These are phyloP conservation scores for Amphicarpaea edgeworthii DNA, from an alignment of 306 rosid species.

Conservation along the genomic window DNA sequence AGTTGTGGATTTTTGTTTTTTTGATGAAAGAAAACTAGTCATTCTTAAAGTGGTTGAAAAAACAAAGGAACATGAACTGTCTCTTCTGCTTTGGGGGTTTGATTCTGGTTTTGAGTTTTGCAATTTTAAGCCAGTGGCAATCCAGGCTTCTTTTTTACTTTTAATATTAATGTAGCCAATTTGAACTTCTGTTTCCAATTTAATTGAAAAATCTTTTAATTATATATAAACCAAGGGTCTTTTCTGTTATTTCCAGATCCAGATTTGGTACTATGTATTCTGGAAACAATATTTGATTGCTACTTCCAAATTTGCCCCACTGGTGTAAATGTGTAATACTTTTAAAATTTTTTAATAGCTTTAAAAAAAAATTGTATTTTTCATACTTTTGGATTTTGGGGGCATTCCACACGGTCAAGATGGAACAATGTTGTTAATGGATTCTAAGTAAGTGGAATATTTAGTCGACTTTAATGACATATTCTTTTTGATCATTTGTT, in stretches of 20 bases:
- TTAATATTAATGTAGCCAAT: slow-evolving; percentile 17
- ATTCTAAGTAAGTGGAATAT: slow-evolving; percentile 30
- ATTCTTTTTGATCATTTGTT: slow-evolving; percentile 13
- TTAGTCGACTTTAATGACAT: slow-evolving; percentile 9
- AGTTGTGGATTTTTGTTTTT: slow-evolving; percentile 24
- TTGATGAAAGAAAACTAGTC: not conserved
- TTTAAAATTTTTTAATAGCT: not conserved
- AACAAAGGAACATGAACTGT: not conserved
- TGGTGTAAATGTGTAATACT: slow-evolving; percentile 24
- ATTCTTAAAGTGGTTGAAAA: slow-evolving; percentile 9
- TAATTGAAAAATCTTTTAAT: slow-evolving; percentile 16
- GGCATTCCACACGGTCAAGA: slow-evolving; percentile 7
- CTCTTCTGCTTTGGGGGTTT: slow-evolving; percentile 31
- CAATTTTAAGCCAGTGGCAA: slow-evolving; percentile 34
- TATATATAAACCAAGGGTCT: slow-evolving; percentile 13
- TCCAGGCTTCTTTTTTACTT: slow-evolving; percentile 10
- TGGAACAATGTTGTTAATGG: slow-evolving; percentile 15
- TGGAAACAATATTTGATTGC: slow-evolving; percentile 18
- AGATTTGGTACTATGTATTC: slow-evolving; percentile 15
- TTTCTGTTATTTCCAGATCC: slow-evolving; percentile 39
- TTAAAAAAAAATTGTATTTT: not conserved
- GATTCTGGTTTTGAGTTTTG: slow-evolving; percentile 33
- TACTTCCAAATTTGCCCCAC: slow-evolving; percentile 28
- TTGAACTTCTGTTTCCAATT: slow-evolving; percentile 28
- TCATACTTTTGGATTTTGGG: slow-evolving; percentile 19